Conservation (phyloP, 1,284 basidiomycete genomes). For the Ustilago hordei region DNA sequence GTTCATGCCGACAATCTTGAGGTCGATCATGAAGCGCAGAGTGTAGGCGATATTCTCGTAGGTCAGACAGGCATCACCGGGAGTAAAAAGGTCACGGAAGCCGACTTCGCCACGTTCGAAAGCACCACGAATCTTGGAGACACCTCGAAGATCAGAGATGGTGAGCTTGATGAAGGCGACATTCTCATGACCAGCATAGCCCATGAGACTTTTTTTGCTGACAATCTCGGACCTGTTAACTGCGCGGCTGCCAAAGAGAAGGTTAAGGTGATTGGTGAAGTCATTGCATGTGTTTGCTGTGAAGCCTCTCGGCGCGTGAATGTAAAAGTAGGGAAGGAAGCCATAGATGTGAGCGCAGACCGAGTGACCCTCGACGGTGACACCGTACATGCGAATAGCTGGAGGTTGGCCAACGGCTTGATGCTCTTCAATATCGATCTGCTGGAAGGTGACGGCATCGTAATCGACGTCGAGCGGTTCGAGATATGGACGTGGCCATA, state of each 20-base stretch:
- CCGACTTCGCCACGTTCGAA: conserved; percentile 67
- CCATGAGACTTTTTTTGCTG: conserved; percentile 66
- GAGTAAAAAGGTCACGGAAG: conserved; percentile 64
- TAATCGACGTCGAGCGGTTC: conserved; percentile 47
- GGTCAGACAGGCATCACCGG: conserved; percentile 61
- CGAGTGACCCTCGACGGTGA: conserved; percentile 62
- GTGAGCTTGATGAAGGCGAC: conserved; percentile 67
- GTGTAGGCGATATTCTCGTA: conserved; percentile 69
- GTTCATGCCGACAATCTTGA: conserved; percentile 69
- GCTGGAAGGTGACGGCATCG: conserved; percentile 63
- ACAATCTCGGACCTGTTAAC: conserved; percentile 56
- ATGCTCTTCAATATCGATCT: conserved; percentile 68
- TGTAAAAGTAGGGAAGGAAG: conserved; percentile 68
- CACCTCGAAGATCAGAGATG: conserved; percentile 57
- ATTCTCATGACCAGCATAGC: conserved; percentile 63
- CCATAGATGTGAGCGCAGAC: conserved; percentile 68
- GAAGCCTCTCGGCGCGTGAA: conserved; percentile 66
- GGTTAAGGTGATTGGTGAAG: conserved; percentile 66
- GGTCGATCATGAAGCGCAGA: conserved; percentile 69
- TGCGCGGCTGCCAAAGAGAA: conserved; percentile 53
- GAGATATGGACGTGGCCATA: conserved; percentile 60
- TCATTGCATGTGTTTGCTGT: conserved; percentile 58
- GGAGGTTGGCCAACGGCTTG: conserved; percentile 55
- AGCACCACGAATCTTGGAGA: conserved; percentile 62
- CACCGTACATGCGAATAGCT: conserved; percentile 67